Percentiles rank a stretch among this genome's conserved stretches.
Conservation (phyloP, 2,329 filamentous ascomycete species). For the Diaporthe sp. region DNA sequence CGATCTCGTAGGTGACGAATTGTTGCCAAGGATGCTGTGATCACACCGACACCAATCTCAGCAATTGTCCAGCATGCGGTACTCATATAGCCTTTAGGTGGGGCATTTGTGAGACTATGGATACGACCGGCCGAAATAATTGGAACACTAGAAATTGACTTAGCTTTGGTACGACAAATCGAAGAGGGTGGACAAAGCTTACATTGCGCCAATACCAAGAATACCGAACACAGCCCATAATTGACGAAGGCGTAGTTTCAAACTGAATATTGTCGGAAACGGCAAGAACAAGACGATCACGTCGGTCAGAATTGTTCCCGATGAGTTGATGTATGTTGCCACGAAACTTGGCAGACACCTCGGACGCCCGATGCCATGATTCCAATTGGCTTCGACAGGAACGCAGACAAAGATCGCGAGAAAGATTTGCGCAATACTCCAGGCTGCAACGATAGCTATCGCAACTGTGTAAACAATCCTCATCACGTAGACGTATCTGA, state of each 20-base stretch:
- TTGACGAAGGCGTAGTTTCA: not conserved
- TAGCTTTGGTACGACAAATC: not conserved
- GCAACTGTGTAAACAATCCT: conserved; percentile 1
- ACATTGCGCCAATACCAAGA: conserved; percentile 1
- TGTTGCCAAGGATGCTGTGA: conserved; percentile 8
- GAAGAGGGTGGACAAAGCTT: not conserved
- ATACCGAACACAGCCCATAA: conserved; percentile 4
- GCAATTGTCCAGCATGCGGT: conserved; percentile 16
- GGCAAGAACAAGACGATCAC: conserved; percentile 20
- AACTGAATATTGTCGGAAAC: conserved; percentile 1
- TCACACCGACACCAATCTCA: conserved; percentile 5
- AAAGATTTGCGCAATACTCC: conserved; percentile 3
- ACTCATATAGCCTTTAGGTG: conserved; percentile 6
- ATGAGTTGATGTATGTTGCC: conserved; percentile 13
- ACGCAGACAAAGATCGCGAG: conserved; percentile 5
- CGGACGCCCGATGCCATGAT: not conserved
- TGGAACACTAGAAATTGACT: not conserved
- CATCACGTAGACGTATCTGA: not conserved
- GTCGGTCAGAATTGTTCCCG: not conserved
- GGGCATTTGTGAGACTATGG: not conserved
- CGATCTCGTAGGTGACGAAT: conserved; percentile 14
- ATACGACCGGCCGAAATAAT: conserved; percentile 10
- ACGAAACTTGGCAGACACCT: conserved; percentile 5
- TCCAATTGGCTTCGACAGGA: conserved; percentile 12
- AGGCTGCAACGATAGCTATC: not conserved